phyloP scores from a whole-genome alignment of 208 protist species.

The Wallacemonas sp. region DNA sequence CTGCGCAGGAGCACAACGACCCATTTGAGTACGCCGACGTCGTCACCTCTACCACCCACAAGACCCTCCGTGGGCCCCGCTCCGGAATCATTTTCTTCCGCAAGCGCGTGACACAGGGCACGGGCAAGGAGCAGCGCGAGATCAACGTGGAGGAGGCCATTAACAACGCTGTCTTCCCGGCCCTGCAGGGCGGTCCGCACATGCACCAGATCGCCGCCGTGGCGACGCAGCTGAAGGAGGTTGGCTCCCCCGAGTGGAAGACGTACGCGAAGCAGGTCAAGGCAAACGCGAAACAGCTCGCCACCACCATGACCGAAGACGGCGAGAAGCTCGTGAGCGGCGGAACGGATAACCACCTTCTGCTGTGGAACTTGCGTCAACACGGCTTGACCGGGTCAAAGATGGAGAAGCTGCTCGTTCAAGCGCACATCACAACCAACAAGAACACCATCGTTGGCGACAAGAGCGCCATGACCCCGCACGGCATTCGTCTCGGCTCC shows the following conservation, averaged over 20 bases:
- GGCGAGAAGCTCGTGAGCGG: constrained; percentile 89
- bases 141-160: constrained; percentile 76
- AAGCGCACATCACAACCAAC: constrained; percentile 87
- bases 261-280: constrained; percentile 87
- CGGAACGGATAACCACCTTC: constrained; percentile 96
- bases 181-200: constrained; percentile 96
- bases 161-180: constrained; percentile 96
- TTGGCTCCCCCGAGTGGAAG: constrained; percentile 83
- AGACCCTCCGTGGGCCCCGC: constrained; percentile 96
- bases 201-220: constrained; percentile 94
- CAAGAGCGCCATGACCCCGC: constrained; percentile 71
- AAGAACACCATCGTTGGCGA: constrained; percentile 94
- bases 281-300: constrained; percentile 72
- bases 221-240: constrained; percentile 90
- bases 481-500: constrained; percentile 90
- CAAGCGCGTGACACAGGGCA: constrained; percentile 21
- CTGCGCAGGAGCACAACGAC: constrained; percentile 45
- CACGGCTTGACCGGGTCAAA: constrained; percentile 89
- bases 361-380: constrained; percentile 93
- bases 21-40: constrained; percentile 96
- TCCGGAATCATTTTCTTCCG: constrained; percentile 94
- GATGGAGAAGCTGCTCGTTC: constrained; percentile 88
- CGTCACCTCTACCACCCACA: constrained; percentile 98
- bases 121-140: constrained; percentile 20
- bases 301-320: constrained; percentile 43